Conservation (phyloP, 176 grass and related monocot genomes). For the Sorghum bicolor region DNA sequence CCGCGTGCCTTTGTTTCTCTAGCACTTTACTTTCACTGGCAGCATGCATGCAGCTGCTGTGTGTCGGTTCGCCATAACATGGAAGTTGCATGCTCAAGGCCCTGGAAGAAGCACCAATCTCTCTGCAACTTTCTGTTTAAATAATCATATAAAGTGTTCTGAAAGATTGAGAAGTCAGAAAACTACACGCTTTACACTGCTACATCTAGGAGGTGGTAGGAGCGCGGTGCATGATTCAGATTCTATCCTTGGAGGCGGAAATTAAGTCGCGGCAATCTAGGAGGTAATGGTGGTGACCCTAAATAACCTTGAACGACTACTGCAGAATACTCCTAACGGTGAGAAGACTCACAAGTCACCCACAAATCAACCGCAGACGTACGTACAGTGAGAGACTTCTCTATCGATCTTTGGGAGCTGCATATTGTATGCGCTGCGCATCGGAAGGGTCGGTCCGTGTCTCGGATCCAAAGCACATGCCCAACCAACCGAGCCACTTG, state of each 20-base stretch:
- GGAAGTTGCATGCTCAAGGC: not conserved
- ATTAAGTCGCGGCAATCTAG: not conserved
- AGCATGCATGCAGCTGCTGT: not conserved
- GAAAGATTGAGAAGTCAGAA: slow-evolving; percentile 21
- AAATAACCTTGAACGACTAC: not conserved
- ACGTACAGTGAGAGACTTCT: not conserved
- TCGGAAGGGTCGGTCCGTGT: slow-evolving; percentile 11
- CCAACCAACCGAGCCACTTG: slow-evolving; percentile 11
- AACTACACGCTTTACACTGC: slow-evolving; percentile 9
- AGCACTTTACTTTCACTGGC: too few relatives aligned
- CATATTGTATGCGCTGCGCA: not conserved
- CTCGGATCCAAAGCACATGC: slow-evolving; percentile 39
- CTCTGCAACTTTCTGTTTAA: not conserved
- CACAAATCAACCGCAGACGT: not conserved
- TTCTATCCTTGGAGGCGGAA: not conserved
- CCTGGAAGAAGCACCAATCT: not conserved
- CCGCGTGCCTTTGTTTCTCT: too few relatives aligned
- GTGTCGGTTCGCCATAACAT: not conserved
- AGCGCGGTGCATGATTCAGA: not conserved
- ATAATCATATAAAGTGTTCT: not conserved
- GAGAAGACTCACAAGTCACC: not conserved
- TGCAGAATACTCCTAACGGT: not conserved
- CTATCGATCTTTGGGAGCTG: slow-evolving; percentile 15
- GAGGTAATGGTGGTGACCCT: not conserved
- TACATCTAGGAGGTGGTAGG: too few relatives aligned